phyloP scores from a whole-genome alignment of 2,329 filamentous ascomycete genomes.

The Tolypocladium endophyticum region DNA sequence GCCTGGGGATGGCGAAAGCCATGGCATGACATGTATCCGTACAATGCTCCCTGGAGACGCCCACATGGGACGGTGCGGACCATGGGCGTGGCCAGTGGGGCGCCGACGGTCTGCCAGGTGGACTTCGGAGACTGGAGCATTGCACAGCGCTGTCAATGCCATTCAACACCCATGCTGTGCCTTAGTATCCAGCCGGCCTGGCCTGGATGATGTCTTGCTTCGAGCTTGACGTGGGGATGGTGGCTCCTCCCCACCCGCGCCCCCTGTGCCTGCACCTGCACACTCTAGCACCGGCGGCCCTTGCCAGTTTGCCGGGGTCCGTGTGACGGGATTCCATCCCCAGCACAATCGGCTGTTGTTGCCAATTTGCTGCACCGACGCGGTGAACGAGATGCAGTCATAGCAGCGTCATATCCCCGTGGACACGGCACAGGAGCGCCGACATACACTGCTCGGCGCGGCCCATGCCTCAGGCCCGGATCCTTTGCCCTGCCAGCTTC shows the following conservation, averaged over 20 bases:
- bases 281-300: background rate
- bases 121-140: background rate
- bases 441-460: background rate
- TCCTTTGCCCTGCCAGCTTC: background rate
- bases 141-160: too few species aligned
- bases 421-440: background rate
- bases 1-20: background rate
- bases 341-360: slow-evolving; percentile 1
- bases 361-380: background rate
- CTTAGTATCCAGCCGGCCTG: background rate
- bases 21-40: background rate
- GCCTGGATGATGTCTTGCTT: slow-evolving; percentile 1
- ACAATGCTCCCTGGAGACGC: background rate
- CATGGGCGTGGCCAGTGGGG: background rate
- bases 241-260: background rate
- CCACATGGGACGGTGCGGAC: background rate
- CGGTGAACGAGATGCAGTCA: background rate
- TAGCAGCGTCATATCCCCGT: background rate
- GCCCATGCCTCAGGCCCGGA: background rate
- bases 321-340: background rate
- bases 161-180: background rate
- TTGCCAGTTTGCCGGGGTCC: background rate
- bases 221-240: background rate
- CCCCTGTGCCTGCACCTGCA: background rate
- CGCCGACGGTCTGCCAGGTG: background rate